Conservation (phyloP, 2,329 filamentous ascomycete genomes). For the Amphichorda felina region DNA sequence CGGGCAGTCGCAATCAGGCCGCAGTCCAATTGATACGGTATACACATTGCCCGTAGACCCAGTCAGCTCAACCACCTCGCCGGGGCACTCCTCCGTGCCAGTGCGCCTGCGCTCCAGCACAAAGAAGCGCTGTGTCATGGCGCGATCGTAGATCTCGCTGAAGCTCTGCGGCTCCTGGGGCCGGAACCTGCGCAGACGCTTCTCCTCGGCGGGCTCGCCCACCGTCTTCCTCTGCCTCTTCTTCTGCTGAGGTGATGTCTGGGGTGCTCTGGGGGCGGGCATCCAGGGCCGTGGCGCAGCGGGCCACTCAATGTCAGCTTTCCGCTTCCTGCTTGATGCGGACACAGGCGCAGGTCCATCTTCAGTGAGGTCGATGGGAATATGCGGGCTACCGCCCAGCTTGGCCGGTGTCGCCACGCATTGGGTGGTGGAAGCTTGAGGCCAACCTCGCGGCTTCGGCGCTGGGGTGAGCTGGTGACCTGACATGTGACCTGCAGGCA, state of each 20-base stretch:
- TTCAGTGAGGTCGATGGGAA: too few species aligned
- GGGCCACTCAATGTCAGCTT: too few species aligned
- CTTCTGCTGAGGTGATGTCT: background rate
- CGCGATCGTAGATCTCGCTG: slow-evolving; percentile 22
- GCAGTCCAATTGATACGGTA: slow-evolving; percentile 36
- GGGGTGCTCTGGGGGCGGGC: background rate
- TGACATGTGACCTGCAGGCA: too few species aligned
- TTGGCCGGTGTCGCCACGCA: too few species aligned
- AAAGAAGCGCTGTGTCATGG: slow-evolving; percentile 31
- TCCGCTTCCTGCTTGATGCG: too few species aligned
- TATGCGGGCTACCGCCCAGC: too few species aligned
- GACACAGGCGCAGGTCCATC: too few species aligned
- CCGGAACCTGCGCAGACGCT: slow-evolving; percentile 21
- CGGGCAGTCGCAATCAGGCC: slow-evolving; percentile 44
- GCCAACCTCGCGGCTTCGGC: too few species aligned
- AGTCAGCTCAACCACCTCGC: slow-evolving; percentile 45
- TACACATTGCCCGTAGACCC: slow-evolving; percentile 58
- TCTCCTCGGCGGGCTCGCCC: slow-evolving; percentile 13
- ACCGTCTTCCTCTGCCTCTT: background rate
- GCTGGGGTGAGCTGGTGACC: too few species aligned
- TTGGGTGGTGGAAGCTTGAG: too few species aligned
- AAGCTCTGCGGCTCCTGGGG: slow-evolving; percentile 21
- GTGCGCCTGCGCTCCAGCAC: slow-evolving; percentile 26
- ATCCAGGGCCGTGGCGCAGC: background rate
- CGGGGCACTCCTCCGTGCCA: slow-evolving; percentile 23